These are phyloP conservation scores for Davidsoniella australis DNA, from an alignment of 2,329 filamentous ascomycete species.

Conservation along the genomic window DNA sequence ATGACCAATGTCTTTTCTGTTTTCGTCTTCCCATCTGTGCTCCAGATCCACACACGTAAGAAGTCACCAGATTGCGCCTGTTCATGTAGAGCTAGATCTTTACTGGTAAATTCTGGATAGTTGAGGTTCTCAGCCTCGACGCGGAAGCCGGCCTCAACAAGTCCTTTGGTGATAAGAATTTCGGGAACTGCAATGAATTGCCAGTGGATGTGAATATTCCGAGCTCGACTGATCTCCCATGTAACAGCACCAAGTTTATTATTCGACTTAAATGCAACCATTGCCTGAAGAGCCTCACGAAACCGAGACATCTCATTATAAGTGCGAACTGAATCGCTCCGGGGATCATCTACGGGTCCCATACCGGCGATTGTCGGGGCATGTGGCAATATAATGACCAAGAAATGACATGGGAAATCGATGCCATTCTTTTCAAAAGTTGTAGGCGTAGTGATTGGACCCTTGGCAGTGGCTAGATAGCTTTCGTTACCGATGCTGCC, in stretches of 20 bases:
- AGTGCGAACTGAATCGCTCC: conserved; percentile 40
- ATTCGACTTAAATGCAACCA: conserved; percentile 43
- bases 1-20: conserved; percentile 48
- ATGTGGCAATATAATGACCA: conserved; percentile 81
- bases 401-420: conserved; percentile 65
- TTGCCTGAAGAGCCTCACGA: conserved; percentile 57
- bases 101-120: conserved; percentile 33
- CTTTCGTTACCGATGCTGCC: conserved; percentile 73
- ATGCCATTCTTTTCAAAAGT: conserved; percentile 51
- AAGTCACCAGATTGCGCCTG: conserved; percentile 42
- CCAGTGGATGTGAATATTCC: conserved; percentile 83
- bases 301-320: conserved; percentile 73
- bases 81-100: conserved; percentile 32
- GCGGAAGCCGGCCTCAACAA: conserved; percentile 78
- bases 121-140: conserved; percentile 66
- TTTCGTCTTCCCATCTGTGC: conserved; percentile 22
- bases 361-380: conserved; percentile 57
- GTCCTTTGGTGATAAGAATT: conserved; percentile 48
- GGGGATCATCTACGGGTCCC: conserved; percentile 31
- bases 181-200: conserved; percentile 68
- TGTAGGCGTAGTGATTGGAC: conserved; percentile 55
- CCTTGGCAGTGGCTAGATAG: conserved; percentile 85
- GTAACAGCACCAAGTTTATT: conserved; percentile 64
- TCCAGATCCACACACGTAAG: conserved; percentile 72
- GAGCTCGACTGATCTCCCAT: conserved; percentile 74